Base-by-base conservation (phyloP, 306 rosid species). In the Sicyos baderoa region DNA sequence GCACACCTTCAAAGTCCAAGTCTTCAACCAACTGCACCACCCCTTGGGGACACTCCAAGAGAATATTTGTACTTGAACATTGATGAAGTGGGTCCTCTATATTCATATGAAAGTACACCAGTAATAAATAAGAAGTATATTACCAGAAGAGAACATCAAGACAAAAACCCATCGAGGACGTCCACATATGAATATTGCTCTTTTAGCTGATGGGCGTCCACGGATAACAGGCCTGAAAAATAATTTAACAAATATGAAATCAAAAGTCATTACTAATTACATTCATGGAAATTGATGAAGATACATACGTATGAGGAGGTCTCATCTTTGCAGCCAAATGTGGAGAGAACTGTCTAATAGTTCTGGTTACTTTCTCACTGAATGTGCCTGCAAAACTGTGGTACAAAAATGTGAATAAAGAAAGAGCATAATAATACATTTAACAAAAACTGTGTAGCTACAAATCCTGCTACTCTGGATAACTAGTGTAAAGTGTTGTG, bases 261-360 rank as follows among this genome's bases (percentile, higher is more conserved):
- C 68, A 76, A 66, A 59, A 70, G 72, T 14, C 52, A 37, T 64
- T 44, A 8, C 61, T 60, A 7, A 29, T 59, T 32, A 57, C 37
- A 59, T 54, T 58, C 47, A 78, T 44, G 63, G 35, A 48, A 54
- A 79, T 44, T 75, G 64, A 51, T 29, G 74, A 68, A 55, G 72
- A 82, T 45, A 68, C 98, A 78, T 84, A 94, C 99, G 99, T 88
- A 74, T 77, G 97, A 76, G 99, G 86, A 76, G 96, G 99, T 80
- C 99, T 84, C 97, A 94, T 90, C 81, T 94, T 94, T 51, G 99
- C 97, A 7, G 99, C 99, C 72, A 90, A 73, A 84, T 88, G 99
- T 3, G 97, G 97, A 73, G 99, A 94, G 83, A 94, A 81, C 44
- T 86, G 94, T 72, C 99, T 84, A 56, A 93, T 86, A 51, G 97